Base-by-base conservation (phyloP, 257 asterid genomes). In the Hygrophila difformis region DNA sequence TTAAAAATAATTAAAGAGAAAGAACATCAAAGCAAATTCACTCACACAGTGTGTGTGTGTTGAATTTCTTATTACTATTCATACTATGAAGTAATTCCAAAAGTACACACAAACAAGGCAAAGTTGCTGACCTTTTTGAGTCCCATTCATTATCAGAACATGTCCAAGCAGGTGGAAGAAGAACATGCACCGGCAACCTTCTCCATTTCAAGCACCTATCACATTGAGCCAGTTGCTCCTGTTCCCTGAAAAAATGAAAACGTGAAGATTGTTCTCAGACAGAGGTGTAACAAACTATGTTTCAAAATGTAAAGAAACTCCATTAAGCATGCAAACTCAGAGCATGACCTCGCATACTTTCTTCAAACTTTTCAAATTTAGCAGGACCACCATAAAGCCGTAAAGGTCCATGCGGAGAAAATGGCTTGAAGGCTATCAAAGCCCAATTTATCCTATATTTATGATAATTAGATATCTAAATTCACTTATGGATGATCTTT, bases 141-240 rank as follows among this genome's bases (percentile, higher is more conserved):
- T 81, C 84, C 94, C 93, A 81, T 39, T 54, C 31, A 59, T 84
- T 84, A 62, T 74, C 87, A 1, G 75, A 65, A 62, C 97, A 88
- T 2, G 79, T 69, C 95, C 95, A 88, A 48, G 51, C 74, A 43
- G 89, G 78, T 50, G 84, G 64, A 55, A 88, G 82, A 68, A 84
- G 81, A 53, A 77, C 76, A 60, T 73, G 36, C 29, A 57, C 41
- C 2, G 97, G 97, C 76, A 88, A 62, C 48, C 71, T 77, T 53
- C 95, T 79, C 97, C 97, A 84, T 65, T 81, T 88, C 12, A 70
- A 61, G 76, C 97, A 88, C 60, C 50, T 63, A 53, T 88, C 87
- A 40, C 97, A 88, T 62, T 81, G 87, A 43, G 76, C 88, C 81
- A 87, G 70, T 70, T 88, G 97, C 39, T 78, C 94, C 60, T 78